These are phyloP conservation scores for Pleurotus giganteus DNA, from an alignment of 768 basidiomycete species.

Conservation along the genomic window DNA sequence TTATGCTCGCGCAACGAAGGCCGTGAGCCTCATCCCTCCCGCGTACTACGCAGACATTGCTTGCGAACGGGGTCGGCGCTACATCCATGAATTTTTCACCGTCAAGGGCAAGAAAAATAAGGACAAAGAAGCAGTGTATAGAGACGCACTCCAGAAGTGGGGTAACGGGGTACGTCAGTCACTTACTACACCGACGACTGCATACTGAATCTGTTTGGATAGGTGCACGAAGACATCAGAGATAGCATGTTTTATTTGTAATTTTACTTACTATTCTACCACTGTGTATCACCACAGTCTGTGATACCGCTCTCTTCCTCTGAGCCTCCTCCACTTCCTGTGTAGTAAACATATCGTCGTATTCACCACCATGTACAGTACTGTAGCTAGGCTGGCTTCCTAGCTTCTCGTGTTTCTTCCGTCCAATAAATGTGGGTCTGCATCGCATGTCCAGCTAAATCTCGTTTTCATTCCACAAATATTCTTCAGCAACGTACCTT, in stretches of 20 bases:
- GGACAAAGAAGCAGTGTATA: conserved; percentile 38
- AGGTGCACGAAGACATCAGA: not conserved
- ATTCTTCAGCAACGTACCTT: conserved; percentile 29
- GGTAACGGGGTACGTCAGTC: conserved; percentile 40
- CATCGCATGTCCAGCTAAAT: conserved; percentile 57
- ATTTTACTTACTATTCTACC: not conserved
- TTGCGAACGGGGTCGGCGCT: conserved; percentile 76
- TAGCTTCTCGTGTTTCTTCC: not conserved
- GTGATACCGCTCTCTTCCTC: not conserved
- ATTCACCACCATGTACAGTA: not conserved
- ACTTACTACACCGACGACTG: not conserved
- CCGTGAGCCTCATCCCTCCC: conserved; percentile 76
- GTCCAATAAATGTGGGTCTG: conserved; percentile 39
- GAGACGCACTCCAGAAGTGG: conserved; percentile 48
- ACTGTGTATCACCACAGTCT: not conserved
- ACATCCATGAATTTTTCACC: conserved; percentile 67
- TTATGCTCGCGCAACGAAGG: conserved; percentile 81
- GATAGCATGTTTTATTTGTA: not conserved
- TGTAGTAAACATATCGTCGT: not conserved
- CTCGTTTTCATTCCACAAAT: conserved; percentile 49
- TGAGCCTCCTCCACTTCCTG: not conserved
- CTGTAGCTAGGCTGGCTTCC: not conserved
- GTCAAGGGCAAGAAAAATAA: conserved; percentile 23
- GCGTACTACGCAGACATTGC: conserved; percentile 84
- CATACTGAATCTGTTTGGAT: not conserved